Conservation (phyloP, 2,329 filamentous ascomycete species). For the Neofusicoccum kwambonambiense region DNA sequence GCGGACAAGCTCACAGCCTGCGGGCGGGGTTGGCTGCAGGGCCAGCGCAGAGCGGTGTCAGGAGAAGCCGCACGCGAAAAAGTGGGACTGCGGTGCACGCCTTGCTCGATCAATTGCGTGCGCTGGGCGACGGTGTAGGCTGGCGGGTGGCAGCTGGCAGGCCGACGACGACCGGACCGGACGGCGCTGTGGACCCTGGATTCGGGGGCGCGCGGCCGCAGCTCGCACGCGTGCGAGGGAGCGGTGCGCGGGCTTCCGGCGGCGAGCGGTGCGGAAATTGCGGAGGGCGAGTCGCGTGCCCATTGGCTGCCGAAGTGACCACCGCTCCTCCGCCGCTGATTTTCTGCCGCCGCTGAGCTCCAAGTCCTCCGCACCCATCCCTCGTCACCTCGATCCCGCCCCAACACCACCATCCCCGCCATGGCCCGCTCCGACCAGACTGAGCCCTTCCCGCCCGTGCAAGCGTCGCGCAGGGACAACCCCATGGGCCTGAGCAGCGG, state of each 20-base stretch:
- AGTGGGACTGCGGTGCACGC: too few relatives aligned
- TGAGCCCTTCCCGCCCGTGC: conserved; percentile 16
- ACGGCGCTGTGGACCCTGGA: background rate
- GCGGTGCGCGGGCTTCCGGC: too few relatives aligned
- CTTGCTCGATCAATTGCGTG: too few relatives aligned
- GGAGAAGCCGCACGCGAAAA: too few relatives aligned
- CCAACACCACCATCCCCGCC: background rate
- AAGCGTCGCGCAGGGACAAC: background rate
- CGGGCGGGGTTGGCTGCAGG: too few relatives aligned
- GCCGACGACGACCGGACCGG: background rate
- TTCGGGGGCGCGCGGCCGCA: background rate
- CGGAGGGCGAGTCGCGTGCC: conserved; percentile 11
- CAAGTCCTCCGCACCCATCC: background rate
- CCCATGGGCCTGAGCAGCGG: background rate
- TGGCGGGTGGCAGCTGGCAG: background rate
- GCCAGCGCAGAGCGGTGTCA: too few relatives aligned
- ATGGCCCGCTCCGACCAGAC: conserved; percentile 16
- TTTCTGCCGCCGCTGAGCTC: conserved; percentile 12
- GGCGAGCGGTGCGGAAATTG: background rate
- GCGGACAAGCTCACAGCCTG: too few relatives aligned
- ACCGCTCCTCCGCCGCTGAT: background rate
- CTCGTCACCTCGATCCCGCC: background rate
- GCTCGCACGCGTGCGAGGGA: too few relatives aligned
- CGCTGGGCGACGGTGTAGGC: background rate
- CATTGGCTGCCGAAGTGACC: background rate